These are phyloP conservation scores for Phalaenopsis aphrodite DNA, from an alignment of 106 monocot species.

Conservation along the genomic window DNA sequence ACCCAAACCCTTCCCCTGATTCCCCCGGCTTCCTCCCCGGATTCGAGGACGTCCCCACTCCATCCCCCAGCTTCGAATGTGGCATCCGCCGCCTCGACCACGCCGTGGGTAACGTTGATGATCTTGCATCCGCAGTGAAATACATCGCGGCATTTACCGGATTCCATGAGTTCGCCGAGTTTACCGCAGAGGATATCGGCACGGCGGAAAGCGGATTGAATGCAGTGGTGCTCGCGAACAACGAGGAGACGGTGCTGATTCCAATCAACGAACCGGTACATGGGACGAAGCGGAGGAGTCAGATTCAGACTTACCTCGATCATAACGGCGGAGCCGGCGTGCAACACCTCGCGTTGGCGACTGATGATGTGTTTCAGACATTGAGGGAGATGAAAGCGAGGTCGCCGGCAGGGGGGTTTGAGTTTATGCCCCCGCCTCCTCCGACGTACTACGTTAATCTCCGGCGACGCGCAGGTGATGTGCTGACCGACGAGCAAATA, in stretches of 20 bases:
- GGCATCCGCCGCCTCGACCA: conserved; percentile 71
- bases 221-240: conserved; percentile 84
- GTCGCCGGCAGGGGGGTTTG: conserved; percentile 54
- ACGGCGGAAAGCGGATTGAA: conserved; percentile 91
- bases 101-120: conserved; percentile 77
- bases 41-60: conserved; percentile 35
- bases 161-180: conserved; percentile 95
- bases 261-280: conserved; percentile 82
- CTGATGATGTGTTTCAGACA: conserved; percentile 49
- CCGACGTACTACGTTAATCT: conserved; percentile 72
- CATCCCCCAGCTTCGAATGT: conserved; percentile 15
- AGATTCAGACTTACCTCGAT: conserved; percentile 91
- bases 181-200: conserved; percentile 79
- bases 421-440: conserved; percentile 81
- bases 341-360: conserved; percentile 76
- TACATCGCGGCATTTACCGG: conserved; percentile 68
- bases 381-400: conserved; percentile 46
- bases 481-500: conserved; percentile 76
- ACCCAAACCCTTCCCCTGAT: conserved; percentile 10
- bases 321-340: conserved; percentile 73
- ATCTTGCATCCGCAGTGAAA: conserved; percentile 29
- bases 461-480: conserved; percentile 48
- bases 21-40: conserved; percentile 68
- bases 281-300: conserved; percentile 68
- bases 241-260: conserved; percentile 67